A percentile compares a stretch with the other conserved stretches of the same genome.
phyloP scores from a whole-genome alignment of 768 basidiomycete genomes.

The Trametes punicea region DNA sequence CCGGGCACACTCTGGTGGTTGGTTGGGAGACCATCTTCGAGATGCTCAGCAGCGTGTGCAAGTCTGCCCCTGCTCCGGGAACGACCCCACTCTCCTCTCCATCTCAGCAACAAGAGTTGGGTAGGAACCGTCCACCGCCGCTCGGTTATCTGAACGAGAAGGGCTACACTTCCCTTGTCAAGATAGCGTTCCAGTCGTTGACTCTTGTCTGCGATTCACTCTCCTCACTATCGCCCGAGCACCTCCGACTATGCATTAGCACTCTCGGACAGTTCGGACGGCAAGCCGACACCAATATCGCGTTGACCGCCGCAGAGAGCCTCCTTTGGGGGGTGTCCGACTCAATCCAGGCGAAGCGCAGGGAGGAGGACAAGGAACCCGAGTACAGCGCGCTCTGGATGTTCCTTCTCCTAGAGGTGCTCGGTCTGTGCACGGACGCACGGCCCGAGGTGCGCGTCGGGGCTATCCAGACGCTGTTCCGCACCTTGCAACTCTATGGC shows the following conservation, averaged over 20 bases:
- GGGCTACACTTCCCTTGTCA: conserved; percentile 71
- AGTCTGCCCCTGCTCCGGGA: conserved; percentile 41
- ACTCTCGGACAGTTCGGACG: conserved; percentile 90
- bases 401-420: conserved; percentile 79
- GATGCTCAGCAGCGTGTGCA: conserved; percentile 88
- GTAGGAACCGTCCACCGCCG: conserved; percentile 41
- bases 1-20: conserved; percentile 85
- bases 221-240: conserved; percentile 71
- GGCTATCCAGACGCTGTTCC: conserved; percentile 92
- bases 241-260: conserved; percentile 84
- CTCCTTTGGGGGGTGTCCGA: conserved; percentile 96
- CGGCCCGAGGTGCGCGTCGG: conserved; percentile 89
- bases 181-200: conserved; percentile 91
- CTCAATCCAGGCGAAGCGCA: conserved; percentile 83
- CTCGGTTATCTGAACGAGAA: conserved; percentile 62
- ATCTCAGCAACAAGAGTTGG: conserved; percentile 3
- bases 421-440: conserved; percentile 76
- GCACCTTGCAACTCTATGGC: conserved; percentile 92
- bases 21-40: conserved; percentile 95
- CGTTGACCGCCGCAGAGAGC: conserved; percentile 89
- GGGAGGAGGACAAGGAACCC: conserved; percentile 55
- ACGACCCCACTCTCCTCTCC: neutral
- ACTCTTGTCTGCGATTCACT: conserved; percentile 94
- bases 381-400: conserved; percentile 92
- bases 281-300: conserved; percentile 94